phyloP scores from a whole-genome alignment of 495 filamentous ascomycete genomes.

The Talaromyces trachyspermus region DNA sequence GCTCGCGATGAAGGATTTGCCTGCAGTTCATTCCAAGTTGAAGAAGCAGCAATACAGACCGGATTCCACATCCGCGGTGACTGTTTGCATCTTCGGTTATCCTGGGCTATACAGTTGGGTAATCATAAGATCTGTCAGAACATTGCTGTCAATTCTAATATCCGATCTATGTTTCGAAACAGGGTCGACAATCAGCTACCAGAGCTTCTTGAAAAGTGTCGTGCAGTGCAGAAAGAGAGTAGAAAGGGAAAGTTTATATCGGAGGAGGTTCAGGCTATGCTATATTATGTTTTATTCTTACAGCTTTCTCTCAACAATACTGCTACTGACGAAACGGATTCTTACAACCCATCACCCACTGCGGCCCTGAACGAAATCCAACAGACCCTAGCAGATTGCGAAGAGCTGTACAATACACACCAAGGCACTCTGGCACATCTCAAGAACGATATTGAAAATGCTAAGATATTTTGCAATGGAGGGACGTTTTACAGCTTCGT shows the following conservation, averaged over 20 bases:
- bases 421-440: background rate
- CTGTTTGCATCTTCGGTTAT: conserved; percentile 42
- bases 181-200: background rate
- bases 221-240: background rate
- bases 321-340: no score
- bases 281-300: conserved; percentile 10
- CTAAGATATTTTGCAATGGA: conserved; percentile 6
- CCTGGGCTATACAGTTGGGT: conserved; percentile 45
- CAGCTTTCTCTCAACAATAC: conserved; percentile 18
- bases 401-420: background rate
- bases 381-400: conserved; percentile 2
- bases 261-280: conserved; percentile 6
- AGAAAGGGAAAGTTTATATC: background rate
- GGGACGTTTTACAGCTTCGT: conserved; percentile 32
- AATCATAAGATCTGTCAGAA: background rate
- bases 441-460: conserved; percentile 9
- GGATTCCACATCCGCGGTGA: conserved; percentile 34
- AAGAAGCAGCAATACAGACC: conserved; percentile 28
- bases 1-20: conserved; percentile 36
- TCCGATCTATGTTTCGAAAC: background rate
- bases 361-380: background rate
- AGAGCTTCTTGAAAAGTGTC: conserved; percentile 2
- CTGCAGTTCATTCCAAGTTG: conserved; percentile 32
- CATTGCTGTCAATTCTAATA: background rate
- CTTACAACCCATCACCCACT: no score